These are phyloP conservation scores for Planoprotostelium fungivorum DNA, from an alignment of 78 protist genomes.

Conservation along the genomic window DNA sequence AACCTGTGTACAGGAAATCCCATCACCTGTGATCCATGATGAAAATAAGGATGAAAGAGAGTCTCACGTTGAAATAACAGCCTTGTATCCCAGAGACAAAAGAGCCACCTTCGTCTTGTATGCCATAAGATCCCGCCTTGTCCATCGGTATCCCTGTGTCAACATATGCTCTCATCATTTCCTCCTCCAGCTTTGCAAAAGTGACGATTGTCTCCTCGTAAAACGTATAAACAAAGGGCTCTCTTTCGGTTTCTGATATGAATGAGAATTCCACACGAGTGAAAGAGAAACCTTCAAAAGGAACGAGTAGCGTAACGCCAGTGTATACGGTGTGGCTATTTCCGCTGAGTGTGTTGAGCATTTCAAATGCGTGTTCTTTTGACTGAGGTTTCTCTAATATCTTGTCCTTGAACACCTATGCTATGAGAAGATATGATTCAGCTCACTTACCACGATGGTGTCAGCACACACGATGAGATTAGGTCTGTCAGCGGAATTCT, in stretches of 20 bases:
- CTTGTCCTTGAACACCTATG: not conserved
- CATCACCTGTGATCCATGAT: not conserved
- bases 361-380: not conserved
- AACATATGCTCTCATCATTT: not conserved
- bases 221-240: not conserved
- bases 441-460: not conserved
- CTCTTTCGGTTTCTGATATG: too few species aligned
- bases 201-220: not conserved
- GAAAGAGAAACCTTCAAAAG: too few species aligned
- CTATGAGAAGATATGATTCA: not conserved
- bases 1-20: not conserved
- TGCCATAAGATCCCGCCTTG: not conserved
- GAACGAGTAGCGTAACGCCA: not conserved
- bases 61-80: not conserved
- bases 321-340: not conserved
- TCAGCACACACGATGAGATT: not conserved
- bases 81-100: not conserved
- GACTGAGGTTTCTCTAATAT: not conserved
- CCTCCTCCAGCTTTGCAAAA: not conserved
- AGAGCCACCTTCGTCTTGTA: not conserved
- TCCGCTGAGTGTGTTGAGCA: not conserved
- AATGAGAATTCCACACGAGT: too few species aligned
- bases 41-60: too few species aligned
- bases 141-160: not conserved
- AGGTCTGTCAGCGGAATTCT: not conserved